A percentile compares a stretch with the other conserved stretches of the same genome.
phyloP scores from a whole-genome alignment of 805 yeast species.

The Yarrowia sp. region DNA sequence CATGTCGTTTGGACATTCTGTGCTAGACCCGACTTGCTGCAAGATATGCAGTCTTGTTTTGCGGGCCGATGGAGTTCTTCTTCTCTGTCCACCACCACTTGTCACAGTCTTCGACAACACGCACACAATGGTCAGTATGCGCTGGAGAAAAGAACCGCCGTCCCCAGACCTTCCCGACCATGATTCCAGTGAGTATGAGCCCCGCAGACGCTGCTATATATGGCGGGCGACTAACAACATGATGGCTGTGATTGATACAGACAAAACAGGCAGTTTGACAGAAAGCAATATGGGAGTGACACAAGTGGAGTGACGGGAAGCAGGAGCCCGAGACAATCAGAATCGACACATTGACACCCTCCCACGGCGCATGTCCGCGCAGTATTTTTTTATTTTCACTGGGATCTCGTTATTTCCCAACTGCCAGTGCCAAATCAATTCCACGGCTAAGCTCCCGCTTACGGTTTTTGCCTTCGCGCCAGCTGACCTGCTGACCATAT shows the following conservation, averaged over 20 bases:
- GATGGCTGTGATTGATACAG: not conserved
- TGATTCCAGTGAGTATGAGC: conserved; percentile 20
- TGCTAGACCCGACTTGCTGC: not conserved
- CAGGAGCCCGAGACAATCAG: too few relatives aligned
- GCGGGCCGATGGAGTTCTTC: not conserved
- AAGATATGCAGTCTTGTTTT: conserved; percentile 12
- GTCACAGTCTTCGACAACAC: not conserved
- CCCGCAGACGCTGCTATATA: not conserved
- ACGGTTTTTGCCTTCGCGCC: conserved; percentile 12
- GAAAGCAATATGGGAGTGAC: too few relatives aligned
- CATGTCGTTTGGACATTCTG: not conserved
- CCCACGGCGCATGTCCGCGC: too few relatives aligned
- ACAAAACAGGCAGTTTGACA: not conserved
- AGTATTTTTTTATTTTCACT: too few relatives aligned
- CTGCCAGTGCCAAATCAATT: not conserved
- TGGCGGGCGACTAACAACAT: not conserved
- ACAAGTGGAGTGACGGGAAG: too few relatives aligned
- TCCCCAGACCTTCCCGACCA: conserved; percentile 7
- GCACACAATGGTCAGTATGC: conserved; percentile 2
- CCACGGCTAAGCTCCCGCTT: conserved; percentile 6
- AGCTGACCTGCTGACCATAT: conserved; percentile 11
- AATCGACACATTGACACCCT: too few relatives aligned
- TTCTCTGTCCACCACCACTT: not conserved
- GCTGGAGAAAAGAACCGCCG: conserved; percentile 25
- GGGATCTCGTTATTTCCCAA: not conserved